Evolutionary conservation across 176 grass and related monocot genomes (phyloP).

Genomic region (sorghum (Sorghum bicolor)): DNA sequence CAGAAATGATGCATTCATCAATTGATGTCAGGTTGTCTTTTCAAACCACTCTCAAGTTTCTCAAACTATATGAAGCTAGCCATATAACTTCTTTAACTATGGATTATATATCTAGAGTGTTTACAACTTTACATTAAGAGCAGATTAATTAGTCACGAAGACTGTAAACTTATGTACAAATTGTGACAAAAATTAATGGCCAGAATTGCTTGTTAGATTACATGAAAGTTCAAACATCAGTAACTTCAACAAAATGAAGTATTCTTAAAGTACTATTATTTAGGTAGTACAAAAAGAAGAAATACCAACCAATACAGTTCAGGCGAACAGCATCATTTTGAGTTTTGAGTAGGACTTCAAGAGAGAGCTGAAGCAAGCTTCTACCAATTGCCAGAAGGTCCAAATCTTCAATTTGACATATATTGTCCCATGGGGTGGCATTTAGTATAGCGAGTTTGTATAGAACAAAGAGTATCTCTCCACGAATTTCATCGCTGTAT

Average conservation of each 20-base stretch:
- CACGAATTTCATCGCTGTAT: conserved; percentile 79
- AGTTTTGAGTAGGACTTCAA: conserved; percentile 86
- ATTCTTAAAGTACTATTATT: background rate
- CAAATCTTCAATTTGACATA: conserved; percentile 31
- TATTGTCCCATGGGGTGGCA: conserved; percentile 68
- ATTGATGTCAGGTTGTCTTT: background rate
- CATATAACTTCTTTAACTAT: background rate
- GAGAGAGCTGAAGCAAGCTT: conserved; percentile 54
- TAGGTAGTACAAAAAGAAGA: background rate
- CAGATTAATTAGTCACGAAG: background rate
- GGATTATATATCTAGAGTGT: conserved; percentile 6
- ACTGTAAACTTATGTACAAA: background rate
- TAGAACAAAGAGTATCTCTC: conserved; percentile 84
- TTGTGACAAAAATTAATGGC: conserved; percentile 8
- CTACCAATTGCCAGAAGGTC: conserved; percentile 41
- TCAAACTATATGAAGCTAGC: conserved; percentile 4
- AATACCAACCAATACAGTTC: conserved; percentile 86
- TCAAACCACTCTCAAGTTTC: background rate
- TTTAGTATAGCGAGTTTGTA: conserved; percentile 75
- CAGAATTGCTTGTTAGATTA: background rate
- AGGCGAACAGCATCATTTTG: conserved; percentile 83
- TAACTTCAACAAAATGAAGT: background rate
- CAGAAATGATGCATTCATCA: conserved; percentile 1
- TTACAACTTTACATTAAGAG: background rate
- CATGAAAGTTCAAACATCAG: background rate